These are phyloP conservation scores for Ustilago loliicola DNA, from an alignment of 1,284 basidiomycete species.

Conservation along the genomic window DNA sequence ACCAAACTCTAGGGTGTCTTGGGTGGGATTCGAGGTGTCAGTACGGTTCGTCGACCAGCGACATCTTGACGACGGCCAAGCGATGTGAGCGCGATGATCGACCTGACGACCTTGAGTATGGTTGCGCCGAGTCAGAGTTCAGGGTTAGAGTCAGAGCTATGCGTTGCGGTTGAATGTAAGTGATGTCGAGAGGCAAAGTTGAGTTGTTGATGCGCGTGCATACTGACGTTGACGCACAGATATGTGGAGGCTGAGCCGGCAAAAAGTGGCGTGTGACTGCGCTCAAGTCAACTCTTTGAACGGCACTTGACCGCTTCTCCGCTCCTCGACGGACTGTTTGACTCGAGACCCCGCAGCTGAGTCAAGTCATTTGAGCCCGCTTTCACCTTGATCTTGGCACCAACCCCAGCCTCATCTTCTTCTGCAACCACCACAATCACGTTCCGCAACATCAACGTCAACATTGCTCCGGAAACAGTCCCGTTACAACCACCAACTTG, in stretches of 20 bases:
- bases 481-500: too few relatives aligned
- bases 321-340: conserved; percentile 9
- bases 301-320: conserved; percentile 7
- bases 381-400: not conserved
- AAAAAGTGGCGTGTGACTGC: conserved; percentile 16
- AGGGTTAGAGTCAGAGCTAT: not conserved
- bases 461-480: not conserved
- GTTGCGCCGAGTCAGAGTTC: too few relatives aligned
- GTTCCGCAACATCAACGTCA: not conserved
- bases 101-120: too few relatives aligned
- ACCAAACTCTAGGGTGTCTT: not conserved
- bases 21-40: not conserved
- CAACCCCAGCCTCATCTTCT: not conserved
- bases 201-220: not conserved
- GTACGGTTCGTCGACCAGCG: not conserved
- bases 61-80: conserved; percentile 4
- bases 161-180: not conserved
- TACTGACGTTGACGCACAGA: conserved; percentile 11
- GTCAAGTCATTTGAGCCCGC: conserved; percentile 18
- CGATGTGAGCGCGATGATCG: not conserved
- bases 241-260: conserved; percentile 10
- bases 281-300: conserved; percentile 3
- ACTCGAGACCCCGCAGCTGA: conserved; percentile 24
- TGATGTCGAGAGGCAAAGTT: not conserved
- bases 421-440: not conserved